Conservation (phyloP, 1,284 basidiomycete species). For the Tetrapyrgos nigripes region DNA sequence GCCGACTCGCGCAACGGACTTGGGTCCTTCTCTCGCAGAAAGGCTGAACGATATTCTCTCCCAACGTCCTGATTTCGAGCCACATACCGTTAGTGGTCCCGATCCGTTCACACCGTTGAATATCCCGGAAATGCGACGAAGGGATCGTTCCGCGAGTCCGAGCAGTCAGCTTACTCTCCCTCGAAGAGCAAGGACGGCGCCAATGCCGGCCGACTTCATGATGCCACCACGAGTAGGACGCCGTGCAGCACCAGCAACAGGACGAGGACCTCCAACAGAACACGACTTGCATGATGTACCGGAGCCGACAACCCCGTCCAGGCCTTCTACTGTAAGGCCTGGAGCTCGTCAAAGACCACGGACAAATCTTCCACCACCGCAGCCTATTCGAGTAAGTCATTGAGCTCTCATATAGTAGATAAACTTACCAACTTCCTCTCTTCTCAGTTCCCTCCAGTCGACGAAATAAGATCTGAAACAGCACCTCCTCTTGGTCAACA, state of each 20-base stretch:
- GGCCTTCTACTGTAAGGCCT: not conserved
- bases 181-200: constrained; percentile 1
- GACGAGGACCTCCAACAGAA: not conserved
- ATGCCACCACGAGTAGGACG: not conserved
- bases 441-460: constrained; percentile 7
- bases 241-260: not conserved
- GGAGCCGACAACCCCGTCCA: not conserved
- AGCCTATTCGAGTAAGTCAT: constrained; percentile 7
- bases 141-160: constrained; percentile 52
- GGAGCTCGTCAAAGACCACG: not conserved
- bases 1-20: not conserved
- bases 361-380: not conserved
- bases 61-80: not conserved
- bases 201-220: constrained; percentile 2
- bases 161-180: constrained; percentile 16
- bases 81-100: constrained; percentile 12
- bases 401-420: not conserved
- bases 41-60: constrained; percentile 17
- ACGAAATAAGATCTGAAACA: not conserved
- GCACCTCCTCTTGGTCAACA: constrained; percentile 5
- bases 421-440: not conserved
- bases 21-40: constrained; percentile 16
- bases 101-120: constrained; percentile 16
- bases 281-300: not conserved
- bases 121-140: constrained; percentile 29